These are phyloP conservation scores for Crataegus laevigata DNA, from an alignment of 306 rosid species.

Conservation along the genomic window DNA sequence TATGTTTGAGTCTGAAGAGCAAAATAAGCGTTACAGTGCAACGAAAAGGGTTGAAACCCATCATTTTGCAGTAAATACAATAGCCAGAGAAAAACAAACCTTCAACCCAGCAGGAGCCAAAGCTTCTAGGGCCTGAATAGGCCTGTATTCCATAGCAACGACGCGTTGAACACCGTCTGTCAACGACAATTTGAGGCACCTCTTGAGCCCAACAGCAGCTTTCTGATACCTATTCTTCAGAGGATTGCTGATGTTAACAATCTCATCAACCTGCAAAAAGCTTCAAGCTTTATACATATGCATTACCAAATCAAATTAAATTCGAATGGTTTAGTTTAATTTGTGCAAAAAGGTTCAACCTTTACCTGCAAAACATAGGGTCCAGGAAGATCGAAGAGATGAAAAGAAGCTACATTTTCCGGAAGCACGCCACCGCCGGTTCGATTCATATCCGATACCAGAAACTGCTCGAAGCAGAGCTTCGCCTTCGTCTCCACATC, in stretches of 20 bases:
- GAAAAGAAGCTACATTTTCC: conserved; percentile 57
- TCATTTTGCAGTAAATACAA: background rate
- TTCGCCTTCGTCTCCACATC: conserved; percentile 49
- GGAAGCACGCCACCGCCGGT: conserved; percentile 69
- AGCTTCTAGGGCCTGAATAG: conserved; percentile 67
- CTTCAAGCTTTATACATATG: too few species aligned
- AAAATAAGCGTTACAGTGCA: background rate
- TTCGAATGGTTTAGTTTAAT: background rate
- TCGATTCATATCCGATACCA: conserved; percentile 59
- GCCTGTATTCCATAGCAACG: conserved; percentile 87
- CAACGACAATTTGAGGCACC: conserved; percentile 83
- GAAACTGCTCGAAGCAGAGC: conserved; percentile 66
- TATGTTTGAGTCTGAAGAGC: conserved; percentile 14
- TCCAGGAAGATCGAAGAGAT: conserved; percentile 63
- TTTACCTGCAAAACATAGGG: conserved; percentile 77
- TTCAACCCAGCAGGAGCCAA: conserved; percentile 78
- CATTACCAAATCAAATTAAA: background rate
- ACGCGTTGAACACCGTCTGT: conserved; percentile 83
- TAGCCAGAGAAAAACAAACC: conserved; percentile 33
- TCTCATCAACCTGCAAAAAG: conserved; percentile 69
- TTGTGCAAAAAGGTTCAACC: background rate
- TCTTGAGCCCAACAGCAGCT: conserved; percentile 56
- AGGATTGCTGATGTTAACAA: conserved; percentile 57
- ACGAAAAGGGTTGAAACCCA: background rate
- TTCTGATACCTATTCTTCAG: conserved; percentile 59